These are phyloP conservation scores for Diversispora epigaea DNA, from an alignment of 192 early-diverging fungal species.

Conservation along the genomic window DNA sequence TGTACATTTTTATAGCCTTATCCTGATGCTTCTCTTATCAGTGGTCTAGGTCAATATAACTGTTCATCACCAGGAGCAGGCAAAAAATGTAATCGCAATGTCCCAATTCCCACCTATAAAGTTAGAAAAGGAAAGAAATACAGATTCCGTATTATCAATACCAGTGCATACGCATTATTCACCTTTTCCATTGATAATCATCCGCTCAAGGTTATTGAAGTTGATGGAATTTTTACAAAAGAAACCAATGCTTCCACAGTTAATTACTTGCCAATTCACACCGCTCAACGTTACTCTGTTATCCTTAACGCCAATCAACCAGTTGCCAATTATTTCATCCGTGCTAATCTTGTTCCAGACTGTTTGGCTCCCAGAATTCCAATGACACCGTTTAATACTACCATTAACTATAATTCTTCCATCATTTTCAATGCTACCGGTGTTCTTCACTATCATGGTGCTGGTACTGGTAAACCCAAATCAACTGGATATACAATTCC, in stretches of 20 bases:
- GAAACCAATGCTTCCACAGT: conserved; percentile 7
- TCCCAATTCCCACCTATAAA: background rate
- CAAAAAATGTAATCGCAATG: background rate
- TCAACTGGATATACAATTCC: background rate
- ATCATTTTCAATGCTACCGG: conserved; percentile 21
- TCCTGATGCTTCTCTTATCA: background rate
- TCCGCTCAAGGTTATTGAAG: conserved; percentile 70
- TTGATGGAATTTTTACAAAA: conserved; percentile 60
- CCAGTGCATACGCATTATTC: conserved; percentile 52
- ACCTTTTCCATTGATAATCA: conserved; percentile 77
- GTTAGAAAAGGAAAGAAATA: conserved; percentile 62
- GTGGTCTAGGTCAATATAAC: background rate
- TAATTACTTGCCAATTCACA: conserved; percentile 43
- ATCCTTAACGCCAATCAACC: conserved; percentile 21
- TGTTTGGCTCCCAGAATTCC: background rate
- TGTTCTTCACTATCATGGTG: background rate
- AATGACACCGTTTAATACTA: too few species aligned
- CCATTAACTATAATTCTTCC: conserved; percentile 24
- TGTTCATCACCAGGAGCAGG: background rate
- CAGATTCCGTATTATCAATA: conserved; percentile 75
- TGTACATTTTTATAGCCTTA: background rate
- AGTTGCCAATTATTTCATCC: conserved; percentile 25
- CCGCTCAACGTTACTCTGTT: conserved; percentile 33
- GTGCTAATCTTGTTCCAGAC: conserved; percentile 1
- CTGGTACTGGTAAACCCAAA: conserved; percentile 12